Conservation (phyloP, 2,329 filamentous ascomycete species). For the Drechslera avenae region DNA sequence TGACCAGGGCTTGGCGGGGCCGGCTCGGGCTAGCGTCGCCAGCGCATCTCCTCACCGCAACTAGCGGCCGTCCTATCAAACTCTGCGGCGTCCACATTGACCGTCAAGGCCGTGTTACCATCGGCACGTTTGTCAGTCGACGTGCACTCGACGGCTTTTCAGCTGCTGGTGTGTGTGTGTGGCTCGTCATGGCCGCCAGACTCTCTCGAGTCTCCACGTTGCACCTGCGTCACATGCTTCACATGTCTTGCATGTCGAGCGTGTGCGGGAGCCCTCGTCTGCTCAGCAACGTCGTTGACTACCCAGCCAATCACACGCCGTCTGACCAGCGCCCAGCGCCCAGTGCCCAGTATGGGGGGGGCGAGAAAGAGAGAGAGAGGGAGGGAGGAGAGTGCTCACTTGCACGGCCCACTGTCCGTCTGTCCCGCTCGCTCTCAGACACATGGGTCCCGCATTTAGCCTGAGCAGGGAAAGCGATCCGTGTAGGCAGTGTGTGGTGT, state of each 20-base stretch:
- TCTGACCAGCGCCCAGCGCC: constrained; percentile 33
- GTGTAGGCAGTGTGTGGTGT: background rate
- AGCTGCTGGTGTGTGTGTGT: constrained; percentile 21
- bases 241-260: constrained; percentile 14
- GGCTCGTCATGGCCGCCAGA: constrained; percentile 41
- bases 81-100: constrained; percentile 39
- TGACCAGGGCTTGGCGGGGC: constrained; percentile 31
- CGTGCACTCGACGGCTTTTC: constrained; percentile 22
- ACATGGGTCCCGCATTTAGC: constrained; percentile 44
- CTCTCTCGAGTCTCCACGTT: constrained; percentile 48
- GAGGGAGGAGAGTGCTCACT: constrained; percentile 19
- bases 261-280: constrained; percentile 19
- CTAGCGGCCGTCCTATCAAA: constrained; percentile 38
- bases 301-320: constrained; percentile 14
- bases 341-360: constrained; percentile 9
- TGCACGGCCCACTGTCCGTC: constrained; percentile 46
- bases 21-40: constrained; percentile 33
- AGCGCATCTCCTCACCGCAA: constrained; percentile 50
- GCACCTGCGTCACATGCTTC: constrained; percentile 30
- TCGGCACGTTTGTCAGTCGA: constrained; percentile 44
- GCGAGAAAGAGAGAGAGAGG: too few species aligned
- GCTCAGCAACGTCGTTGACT: constrained; percentile 4
- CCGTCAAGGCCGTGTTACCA: constrained; percentile 42
- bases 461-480: constrained; percentile 36
- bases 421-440: constrained; percentile 39